Evolutionary conservation across 495 filamentous ascomycete species (phyloP).

Genomic region (Sphaerosporella brunnea): DNA sequence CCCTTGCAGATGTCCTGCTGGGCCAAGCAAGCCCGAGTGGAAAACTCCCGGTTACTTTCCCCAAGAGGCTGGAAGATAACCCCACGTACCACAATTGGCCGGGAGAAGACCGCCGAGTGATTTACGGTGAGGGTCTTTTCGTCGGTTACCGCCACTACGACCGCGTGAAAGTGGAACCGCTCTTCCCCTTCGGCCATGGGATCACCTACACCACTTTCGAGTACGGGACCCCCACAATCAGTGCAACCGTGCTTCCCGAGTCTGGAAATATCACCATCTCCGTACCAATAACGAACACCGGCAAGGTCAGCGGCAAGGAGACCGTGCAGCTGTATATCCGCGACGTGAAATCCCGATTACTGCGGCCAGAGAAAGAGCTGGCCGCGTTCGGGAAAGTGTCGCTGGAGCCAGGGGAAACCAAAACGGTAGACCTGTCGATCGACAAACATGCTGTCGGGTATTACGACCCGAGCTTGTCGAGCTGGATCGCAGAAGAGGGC

Average conservation of each 20-base stretch:
- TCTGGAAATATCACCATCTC: constrained; percentile 35
- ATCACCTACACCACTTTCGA: constrained; percentile 65
- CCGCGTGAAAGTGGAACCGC: constrained; percentile 41
- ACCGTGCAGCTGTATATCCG: constrained; percentile 62
- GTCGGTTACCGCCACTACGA: constrained; percentile 78
- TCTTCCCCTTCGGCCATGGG: constrained; percentile 71
- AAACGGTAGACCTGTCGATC: constrained; percentile 43
- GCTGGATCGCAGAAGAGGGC: constrained; percentile 68
- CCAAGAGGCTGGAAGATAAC: constrained; percentile 56
- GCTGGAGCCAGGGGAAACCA: constrained; percentile 50
- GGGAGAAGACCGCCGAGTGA: constrained; percentile 54
- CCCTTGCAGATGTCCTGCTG: constrained; percentile 40
- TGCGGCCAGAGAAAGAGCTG: constrained; percentile 57
- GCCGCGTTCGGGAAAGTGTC: constrained; percentile 66
- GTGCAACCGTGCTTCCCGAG: constrained; percentile 32
- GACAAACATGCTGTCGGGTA: constrained; percentile 67
- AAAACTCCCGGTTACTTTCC: constrained; percentile 45
- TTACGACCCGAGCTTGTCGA: constrained; percentile 51
- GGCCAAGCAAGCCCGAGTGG: constrained; percentile 40
- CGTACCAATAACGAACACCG: constrained; percentile 52
- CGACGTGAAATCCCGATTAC: constrained; percentile 36
- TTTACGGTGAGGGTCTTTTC: constrained; percentile 73
- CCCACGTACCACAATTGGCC: constrained; percentile 74
- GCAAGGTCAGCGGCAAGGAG: constrained; percentile 47
- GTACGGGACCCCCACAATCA: constrained; percentile 44